These are phyloP conservation scores for Sugiyamaella sp. DNA, from an alignment of 1,139 yeast genomes.

Conservation along the genomic window DNA sequence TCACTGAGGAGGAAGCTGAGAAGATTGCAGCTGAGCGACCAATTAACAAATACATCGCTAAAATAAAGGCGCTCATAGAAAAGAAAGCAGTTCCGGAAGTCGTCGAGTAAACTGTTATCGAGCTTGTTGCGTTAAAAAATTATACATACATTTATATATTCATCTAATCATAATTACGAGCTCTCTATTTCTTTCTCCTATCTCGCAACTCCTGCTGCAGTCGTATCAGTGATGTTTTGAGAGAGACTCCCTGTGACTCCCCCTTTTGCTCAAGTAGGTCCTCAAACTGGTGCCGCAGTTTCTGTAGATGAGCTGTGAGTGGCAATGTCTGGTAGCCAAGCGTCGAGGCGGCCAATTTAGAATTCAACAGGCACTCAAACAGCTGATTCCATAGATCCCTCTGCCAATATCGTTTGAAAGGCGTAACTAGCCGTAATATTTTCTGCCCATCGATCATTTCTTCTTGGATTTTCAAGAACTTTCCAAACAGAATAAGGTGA, in stretches of 20 bases:
- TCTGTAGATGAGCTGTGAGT: slow-evolving; percentile 45
- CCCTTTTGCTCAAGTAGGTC: slow-evolving; percentile 46
- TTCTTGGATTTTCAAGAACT: slow-evolving; percentile 53
- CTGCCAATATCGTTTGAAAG: slow-evolving; percentile 80
- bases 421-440: slow-evolving; percentile 45
- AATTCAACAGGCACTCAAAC: slow-evolving; percentile 67
- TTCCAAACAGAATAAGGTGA: slow-evolving; percentile 66
- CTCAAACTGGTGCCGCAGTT: slow-evolving; percentile 51
- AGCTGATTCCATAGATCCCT: slow-evolving; percentile 68
- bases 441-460: slow-evolving; percentile 30
- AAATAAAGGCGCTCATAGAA: slow-evolving; percentile 10
- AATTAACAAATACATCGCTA: slow-evolving; percentile 26
- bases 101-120: neutral
- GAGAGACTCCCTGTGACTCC: slow-evolving; percentile 32
- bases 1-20: slow-evolving; percentile 78
- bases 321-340: slow-evolving; percentile 42
- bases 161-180: slow-evolving; percentile 1
- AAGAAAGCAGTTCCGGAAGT: neutral
- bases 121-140: slow-evolving; percentile 3
- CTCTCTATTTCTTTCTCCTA: slow-evolving; percentile 8
- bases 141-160: slow-evolving; percentile 9
- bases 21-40: slow-evolving; percentile 30
- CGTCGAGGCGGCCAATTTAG: slow-evolving; percentile 39
- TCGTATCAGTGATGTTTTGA: slow-evolving; percentile 31
- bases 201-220: slow-evolving; percentile 27